These are phyloP conservation scores for Thalassiosira exigua DNA, from an alignment of 352 stramenopile species.

Conservation along the genomic window DNA sequence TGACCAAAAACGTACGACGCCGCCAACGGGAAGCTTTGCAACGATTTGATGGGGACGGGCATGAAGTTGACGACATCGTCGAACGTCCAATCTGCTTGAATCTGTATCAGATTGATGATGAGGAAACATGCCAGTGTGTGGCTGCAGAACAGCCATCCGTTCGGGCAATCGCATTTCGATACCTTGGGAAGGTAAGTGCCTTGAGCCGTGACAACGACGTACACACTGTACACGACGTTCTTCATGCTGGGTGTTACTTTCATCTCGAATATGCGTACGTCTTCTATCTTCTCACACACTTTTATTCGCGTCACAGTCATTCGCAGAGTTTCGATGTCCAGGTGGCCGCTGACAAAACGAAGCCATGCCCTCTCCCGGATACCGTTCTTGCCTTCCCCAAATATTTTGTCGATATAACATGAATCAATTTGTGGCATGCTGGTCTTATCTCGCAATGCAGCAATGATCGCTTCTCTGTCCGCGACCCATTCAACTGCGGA, in stretches of 20 bases:
- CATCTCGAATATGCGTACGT: slow-evolving; percentile 18
- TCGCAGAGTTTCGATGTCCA: slow-evolving; percentile 24
- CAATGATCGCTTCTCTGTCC: slow-evolving; percentile 1
- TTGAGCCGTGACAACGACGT: background rate
- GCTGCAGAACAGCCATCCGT: slow-evolving; percentile 28
- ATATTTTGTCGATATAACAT: slow-evolving; percentile 21
- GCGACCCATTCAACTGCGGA: slow-evolving; percentile 8
- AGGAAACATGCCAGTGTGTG: slow-evolving; percentile 21
- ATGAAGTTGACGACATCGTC: slow-evolving; percentile 14
- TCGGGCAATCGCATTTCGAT: slow-evolving; percentile 23
- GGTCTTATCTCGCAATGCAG: slow-evolving; percentile 2
- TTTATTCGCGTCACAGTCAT: background rate
- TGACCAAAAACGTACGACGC: slow-evolving; percentile 21
- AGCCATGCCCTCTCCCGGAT: slow-evolving; percentile 17
- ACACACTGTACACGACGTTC: slow-evolving; percentile 17
- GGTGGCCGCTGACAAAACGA: slow-evolving; percentile 19
- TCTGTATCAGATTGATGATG: slow-evolving; percentile 13
- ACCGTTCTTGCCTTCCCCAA: slow-evolving; percentile 32
- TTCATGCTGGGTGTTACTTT: slow-evolving; percentile 42
- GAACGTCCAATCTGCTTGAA: slow-evolving; percentile 12
- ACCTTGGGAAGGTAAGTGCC: slow-evolving; percentile 6
- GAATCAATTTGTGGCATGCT: background rate
- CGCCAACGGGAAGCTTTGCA: slow-evolving; percentile 21
- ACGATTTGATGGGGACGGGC: slow-evolving; percentile 14
- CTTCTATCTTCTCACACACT: background rate